phyloP scores from a whole-genome alignment of 805 yeast species.

The Kluyveromyces starmeri region DNA sequence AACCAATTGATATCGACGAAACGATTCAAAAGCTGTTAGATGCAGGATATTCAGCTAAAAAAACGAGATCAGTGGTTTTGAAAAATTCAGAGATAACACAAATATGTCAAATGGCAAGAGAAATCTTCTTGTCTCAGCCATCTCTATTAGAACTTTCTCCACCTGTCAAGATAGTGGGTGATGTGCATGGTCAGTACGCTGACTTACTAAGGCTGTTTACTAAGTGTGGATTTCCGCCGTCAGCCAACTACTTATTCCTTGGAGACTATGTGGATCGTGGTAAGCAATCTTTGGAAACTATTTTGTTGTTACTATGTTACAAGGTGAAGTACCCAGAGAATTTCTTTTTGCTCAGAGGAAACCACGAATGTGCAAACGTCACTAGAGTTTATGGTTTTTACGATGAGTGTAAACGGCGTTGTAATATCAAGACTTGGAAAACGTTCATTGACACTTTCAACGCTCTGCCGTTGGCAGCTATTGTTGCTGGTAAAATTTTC shows the following conservation, averaged over 20 bases:
- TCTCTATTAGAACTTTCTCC: slow-evolving; percentile 74
- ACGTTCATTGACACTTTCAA: slow-evolving; percentile 90
- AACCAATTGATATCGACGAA: slow-evolving; percentile 63
- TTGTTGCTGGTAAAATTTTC: slow-evolving; percentile 90
- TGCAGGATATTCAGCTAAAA: slow-evolving; percentile 92
- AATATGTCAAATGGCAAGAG: slow-evolving; percentile 82
- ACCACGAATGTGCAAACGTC: slow-evolving; percentile 95
- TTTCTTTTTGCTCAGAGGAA: slow-evolving; percentile 86
- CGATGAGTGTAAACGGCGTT: slow-evolving; percentile 94
- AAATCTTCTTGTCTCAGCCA: slow-evolving; percentile 85
- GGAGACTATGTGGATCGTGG: slow-evolving; percentile 99
- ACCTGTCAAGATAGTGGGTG: slow-evolving; percentile 81
- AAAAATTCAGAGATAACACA: slow-evolving; percentile 83
- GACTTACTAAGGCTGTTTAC: slow-evolving; percentile 87
- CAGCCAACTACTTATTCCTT: slow-evolving; percentile 80
- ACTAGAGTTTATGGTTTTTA: slow-evolving; percentile 96
- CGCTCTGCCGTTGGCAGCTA: slow-evolving; percentile 90
- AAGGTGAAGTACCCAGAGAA: slow-evolving; percentile 96
- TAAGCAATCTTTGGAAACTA: slow-evolving; percentile 90
- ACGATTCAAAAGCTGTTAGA: slow-evolving; percentile 84
- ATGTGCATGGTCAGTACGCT: slow-evolving; percentile 93
- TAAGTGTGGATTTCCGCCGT: slow-evolving; percentile 95
- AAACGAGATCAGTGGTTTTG: slow-evolving; percentile 81
- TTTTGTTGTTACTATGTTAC: slow-evolving; percentile 76
- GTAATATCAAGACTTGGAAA: slow-evolving; percentile 91